phyloP scores from a whole-genome alignment of 164 flowering plant genomes.

The Vitis rupestris region DNA sequence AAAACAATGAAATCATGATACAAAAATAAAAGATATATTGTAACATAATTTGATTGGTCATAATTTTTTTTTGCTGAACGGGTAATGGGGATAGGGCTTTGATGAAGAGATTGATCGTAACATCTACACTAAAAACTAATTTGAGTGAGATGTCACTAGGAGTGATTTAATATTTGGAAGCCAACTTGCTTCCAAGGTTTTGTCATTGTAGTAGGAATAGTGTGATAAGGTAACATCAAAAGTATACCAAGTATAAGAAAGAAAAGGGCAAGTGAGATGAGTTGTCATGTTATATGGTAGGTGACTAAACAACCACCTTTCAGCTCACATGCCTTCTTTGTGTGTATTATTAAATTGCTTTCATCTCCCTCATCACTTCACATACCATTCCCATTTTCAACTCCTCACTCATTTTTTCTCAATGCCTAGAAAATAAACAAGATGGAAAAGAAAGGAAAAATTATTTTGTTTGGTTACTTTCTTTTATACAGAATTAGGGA shows the following conservation, averaged over 20 bases:
- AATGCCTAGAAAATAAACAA: constrained; percentile 8
- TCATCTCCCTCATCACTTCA: constrained; percentile 13
- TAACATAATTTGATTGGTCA: too few relatives aligned
- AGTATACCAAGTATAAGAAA: constrained; percentile 1
- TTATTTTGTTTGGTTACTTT: not conserved
- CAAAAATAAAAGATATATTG: too few relatives aligned
- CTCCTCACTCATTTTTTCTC: constrained; percentile 26
- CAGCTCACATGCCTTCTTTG: constrained; percentile 31
- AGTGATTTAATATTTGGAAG: too few relatives aligned
- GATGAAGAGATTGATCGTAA: too few relatives aligned
- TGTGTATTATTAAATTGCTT: constrained; percentile 15
- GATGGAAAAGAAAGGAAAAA: not conserved
- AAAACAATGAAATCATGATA: too few relatives aligned
- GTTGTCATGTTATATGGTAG: constrained; percentile 32
- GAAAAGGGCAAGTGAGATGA: constrained; percentile 10
- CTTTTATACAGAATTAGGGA: too few relatives aligned
- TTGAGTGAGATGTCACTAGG: too few relatives aligned
- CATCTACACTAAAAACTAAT: too few relatives aligned
- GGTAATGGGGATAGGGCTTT: too few relatives aligned
- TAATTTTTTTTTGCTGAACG: too few relatives aligned
- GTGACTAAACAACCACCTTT: constrained; percentile 42
- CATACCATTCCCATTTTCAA: constrained; percentile 19
- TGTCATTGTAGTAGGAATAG: not conserved
- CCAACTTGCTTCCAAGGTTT: too few relatives aligned
- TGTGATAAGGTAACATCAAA: not conserved